Evolutionary conservation across 2,329 filamentous ascomycete species (phyloP), one percentile per base, ranked within the genome.

Genomic region (Westerdykella aurantiaca): DNA sequence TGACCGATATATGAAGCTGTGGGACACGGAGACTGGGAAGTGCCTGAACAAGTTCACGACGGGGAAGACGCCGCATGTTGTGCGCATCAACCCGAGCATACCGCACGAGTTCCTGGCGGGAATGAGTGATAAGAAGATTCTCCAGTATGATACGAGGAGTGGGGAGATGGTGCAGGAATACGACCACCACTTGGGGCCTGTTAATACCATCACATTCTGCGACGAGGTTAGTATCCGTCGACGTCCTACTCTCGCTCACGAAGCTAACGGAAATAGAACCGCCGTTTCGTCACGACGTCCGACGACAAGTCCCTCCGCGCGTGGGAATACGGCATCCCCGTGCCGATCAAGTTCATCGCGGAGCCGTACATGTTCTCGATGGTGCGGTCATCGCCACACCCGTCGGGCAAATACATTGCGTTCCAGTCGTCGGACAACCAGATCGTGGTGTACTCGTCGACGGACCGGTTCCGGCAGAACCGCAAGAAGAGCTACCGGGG

Each of bases 51-150:
- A 88, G 45, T 98, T 95, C 73, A 88, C 85, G 14, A 95, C 88
- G 0, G 91, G 91, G 61, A 95, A 94, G 73, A 97, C 89, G 12
- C 91, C 93, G 5, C 93, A 98, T 63, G 90, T 95, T 41, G 77
- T 98, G 55, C 84, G 87, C 55, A 97, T 97, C 77, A 95, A 97
- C 69, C 90, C 91, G 0, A 80, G 82, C 39, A 81, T 85, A 53
- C 80, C 83, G 7, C 85, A 93, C 64, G 91, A 97, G 67, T 98
- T 98, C 69, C 71, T 98, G 44, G 90, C 89, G 1, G 93, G 93
- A 59, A 94, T 97, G 88, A 93, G 88, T 31, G 91, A 98, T 69
- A 98, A 98, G 76, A 96, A 96, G 75, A 98, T 98, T 56, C 79
- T 98, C 34, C 93, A 98, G 64, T 98, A 94, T 69, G 93, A 98